Evolutionary conservation across 169 alveolate species (phyloP).

Genomic region (Plasmodium reichenowi): DNA sequence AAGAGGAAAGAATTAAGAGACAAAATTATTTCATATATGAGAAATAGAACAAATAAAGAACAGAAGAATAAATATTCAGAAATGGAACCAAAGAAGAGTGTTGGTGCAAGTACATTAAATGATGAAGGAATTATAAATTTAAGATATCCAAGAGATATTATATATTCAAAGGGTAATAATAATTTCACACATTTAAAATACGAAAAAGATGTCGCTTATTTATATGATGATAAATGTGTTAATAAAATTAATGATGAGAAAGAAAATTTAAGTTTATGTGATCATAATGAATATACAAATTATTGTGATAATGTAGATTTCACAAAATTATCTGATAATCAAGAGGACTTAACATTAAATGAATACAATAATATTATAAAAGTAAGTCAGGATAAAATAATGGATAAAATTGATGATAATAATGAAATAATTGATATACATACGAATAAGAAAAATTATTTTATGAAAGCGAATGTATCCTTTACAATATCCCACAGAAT

Average conservation of each 20-base stretch:
- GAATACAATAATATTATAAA: no score
- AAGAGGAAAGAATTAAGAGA: conserved; percentile 36
- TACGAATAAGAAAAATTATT: background rate
- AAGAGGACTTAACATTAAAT: no score
- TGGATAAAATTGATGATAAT: background rate
- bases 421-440: conserved; percentile 6
- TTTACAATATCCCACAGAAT: conserved; percentile 9
- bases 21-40: conserved; percentile 51
- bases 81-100: background rate
- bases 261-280: background rate
- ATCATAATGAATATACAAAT: background rate
- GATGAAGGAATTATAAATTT: conserved; percentile 14
- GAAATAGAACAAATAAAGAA: conserved; percentile 29
- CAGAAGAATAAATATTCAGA: conserved; percentile 12
- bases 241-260: background rate
- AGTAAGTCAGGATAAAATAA: no score
- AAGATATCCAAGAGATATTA: background rate
- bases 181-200: background rate
- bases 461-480: conserved; percentile 23
- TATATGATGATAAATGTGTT: background rate
- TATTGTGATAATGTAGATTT: no score
- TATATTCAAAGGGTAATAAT: background rate
- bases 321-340: no score
- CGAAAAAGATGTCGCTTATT: conserved; percentile 7
- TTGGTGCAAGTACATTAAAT: background rate